phyloP scores from a whole-genome alignment of 1,139 yeast species.

The Lodderomyces margitis region DNA sequence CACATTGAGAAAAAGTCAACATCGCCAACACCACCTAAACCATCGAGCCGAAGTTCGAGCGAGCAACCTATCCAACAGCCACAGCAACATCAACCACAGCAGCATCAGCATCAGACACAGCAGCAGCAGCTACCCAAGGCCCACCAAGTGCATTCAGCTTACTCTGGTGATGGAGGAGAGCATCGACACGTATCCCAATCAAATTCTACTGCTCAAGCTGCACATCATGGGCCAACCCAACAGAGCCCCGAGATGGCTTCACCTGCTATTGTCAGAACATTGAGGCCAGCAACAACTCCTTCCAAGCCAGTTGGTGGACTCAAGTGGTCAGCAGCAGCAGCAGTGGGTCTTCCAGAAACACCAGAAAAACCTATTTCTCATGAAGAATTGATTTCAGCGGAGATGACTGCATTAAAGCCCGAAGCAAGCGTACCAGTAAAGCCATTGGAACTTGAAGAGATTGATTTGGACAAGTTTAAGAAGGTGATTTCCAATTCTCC shows the following conservation, averaged over 20 bases:
- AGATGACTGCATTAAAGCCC: constrained; percentile 3
- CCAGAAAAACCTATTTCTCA: constrained; percentile 4
- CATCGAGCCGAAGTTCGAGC: constrained; percentile 5
- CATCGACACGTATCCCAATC: constrained; percentile 4
- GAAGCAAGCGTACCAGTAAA: constrained; percentile 4
- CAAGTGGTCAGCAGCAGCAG: constrained; percentile 72
- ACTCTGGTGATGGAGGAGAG: background rate
- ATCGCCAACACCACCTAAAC: background rate
- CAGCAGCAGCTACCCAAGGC: constrained; percentile 1
- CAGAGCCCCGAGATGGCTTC: constrained; percentile 24
- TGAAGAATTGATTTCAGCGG: constrained; percentile 3
- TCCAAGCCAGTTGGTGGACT: constrained; percentile 61
- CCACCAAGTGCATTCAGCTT: constrained; percentile 1
- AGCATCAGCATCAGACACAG: constrained; percentile 4
- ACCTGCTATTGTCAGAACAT: constrained; percentile 42
- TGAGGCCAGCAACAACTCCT: constrained; percentile 70
- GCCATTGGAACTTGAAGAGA: constrained; percentile 8
- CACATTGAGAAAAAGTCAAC: background rate
- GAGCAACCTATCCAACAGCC: constrained; percentile 5
- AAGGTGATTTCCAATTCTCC: constrained; percentile 33
- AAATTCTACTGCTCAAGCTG: background rate
- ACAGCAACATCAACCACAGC: constrained; percentile 4
- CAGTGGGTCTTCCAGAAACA: constrained; percentile 21
- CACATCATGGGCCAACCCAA: constrained; percentile 7
- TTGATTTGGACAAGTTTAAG: constrained; percentile 11